Evolutionary conservation across 129 eudicot species (phyloP).

Genomic region (Logfia minima): DNA sequence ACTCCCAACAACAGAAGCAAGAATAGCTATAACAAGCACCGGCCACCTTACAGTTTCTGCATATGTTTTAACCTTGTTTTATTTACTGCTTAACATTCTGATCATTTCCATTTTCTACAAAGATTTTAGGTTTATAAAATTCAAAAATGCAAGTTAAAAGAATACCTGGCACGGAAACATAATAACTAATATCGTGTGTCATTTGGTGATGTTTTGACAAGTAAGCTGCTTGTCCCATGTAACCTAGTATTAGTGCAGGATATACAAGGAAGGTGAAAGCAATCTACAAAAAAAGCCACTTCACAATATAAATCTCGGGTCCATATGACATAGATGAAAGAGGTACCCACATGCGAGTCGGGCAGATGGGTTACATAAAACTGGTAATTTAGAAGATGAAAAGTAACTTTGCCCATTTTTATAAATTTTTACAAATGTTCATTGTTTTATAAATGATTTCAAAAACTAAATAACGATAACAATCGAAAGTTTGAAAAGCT

Average conservation of each 20-base stretch:
- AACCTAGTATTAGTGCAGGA: slow-evolving; percentile 71
- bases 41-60: slow-evolving; percentile 81
- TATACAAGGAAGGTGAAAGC: slow-evolving; percentile 69
- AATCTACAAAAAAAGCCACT: slow-evolving; percentile 41
- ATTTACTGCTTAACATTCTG: not conserved
- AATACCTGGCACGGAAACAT: slow-evolving; percentile 85
- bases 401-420: not conserved
- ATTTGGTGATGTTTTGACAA: slow-evolving; percentile 57
- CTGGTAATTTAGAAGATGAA: not conserved
- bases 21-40: slow-evolving; percentile 74
- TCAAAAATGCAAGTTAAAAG: not conserved
- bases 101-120: not conserved
- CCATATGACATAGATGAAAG: too few species aligned
- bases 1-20: slow-evolving; percentile 86
- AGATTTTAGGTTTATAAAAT: not conserved
- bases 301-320: not conserved
- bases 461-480: too few species aligned
- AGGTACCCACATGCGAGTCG: not conserved
- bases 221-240: slow-evolving; percentile 92
- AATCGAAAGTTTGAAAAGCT: too few species aligned
- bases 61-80: slow-evolving; percentile 19
- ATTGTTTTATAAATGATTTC: too few species aligned
- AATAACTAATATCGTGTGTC: slow-evolving; percentile 63
- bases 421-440: not conserved
- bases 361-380: too few species aligned